Percentiles rank a stretch among this genome's conserved stretches.
Evolutionary conservation across 306 rosid species (phyloP).

Genomic region (Begonia peltatifolia): DNA sequence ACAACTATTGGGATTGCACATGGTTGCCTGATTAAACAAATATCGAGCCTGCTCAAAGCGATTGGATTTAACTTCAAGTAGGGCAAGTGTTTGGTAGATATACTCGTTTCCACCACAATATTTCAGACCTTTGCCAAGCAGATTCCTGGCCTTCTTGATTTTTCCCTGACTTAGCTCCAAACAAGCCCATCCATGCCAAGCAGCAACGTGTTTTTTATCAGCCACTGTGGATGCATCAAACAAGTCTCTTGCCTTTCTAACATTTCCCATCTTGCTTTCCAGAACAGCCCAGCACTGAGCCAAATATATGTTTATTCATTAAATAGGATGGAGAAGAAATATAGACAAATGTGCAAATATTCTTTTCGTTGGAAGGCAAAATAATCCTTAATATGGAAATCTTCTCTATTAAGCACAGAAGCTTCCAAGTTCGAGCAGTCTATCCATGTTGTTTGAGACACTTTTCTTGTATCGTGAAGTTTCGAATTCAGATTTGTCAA

Average conservation of each 20-base stretch:
- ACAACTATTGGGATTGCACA: conserved; percentile 81
- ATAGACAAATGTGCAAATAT: too few relatives aligned
- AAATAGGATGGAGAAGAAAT: conserved; percentile 6
- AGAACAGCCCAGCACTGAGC: conserved; percentile 92
- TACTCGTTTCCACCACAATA: conserved; percentile 84
- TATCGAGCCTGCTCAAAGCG: conserved; percentile 79
- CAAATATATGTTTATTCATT: conserved; percentile 11
- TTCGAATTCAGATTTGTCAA: too few relatives aligned
- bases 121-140: conserved; percentile 71
- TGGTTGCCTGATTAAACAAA: conserved; percentile 78
- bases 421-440: too few relatives aligned
- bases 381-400: too few relatives aligned
- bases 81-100: conserved; percentile 78
- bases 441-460: too few relatives aligned
- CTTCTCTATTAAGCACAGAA: too few relatives aligned
- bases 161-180: conserved; percentile 87
- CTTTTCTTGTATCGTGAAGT: too few relatives aligned
- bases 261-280: conserved; percentile 67
- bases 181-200: conserved; percentile 99
- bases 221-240: conserved; percentile 96
- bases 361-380: too few relatives aligned
- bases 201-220: conserved; percentile 83
- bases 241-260: conserved; percentile 65
- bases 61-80: conserved; percentile 72
- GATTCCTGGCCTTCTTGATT: conserved; percentile 59